Conservation (phyloP, 148 eudicot genomes). For the Rhododendron mucronatum region DNA sequence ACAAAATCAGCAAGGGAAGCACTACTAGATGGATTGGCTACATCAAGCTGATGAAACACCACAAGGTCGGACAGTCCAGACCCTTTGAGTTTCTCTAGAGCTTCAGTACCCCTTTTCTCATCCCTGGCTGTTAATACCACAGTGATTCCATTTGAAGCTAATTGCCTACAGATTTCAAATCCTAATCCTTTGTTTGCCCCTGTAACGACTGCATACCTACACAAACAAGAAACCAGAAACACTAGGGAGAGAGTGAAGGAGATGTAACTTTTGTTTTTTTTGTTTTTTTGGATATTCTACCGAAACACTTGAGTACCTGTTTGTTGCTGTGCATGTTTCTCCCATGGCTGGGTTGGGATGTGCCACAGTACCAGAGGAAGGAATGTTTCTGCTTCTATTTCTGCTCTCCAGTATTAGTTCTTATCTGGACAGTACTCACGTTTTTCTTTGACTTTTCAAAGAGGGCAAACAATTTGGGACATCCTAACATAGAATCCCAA, state of each 20-base stretch:
- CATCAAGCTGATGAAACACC: conserved; percentile 27
- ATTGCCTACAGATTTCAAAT: conserved; percentile 18
- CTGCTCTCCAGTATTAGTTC: neutral
- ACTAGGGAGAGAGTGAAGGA: no score
- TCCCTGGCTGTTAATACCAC: conserved; percentile 27
- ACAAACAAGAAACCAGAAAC: neutral
- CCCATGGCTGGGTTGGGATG: neutral
- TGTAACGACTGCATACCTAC: conserved; percentile 22
- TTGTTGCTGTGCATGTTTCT: neutral
- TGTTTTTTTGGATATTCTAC: no score
- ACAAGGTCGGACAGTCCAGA: conserved; percentile 13
- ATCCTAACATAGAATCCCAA: no score
- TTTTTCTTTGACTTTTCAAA: no score
- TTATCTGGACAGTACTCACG: neutral
- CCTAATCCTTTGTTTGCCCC: conserved; percentile 20
- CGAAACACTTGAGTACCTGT: no score
- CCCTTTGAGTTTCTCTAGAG: conserved; percentile 17
- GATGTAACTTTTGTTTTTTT: no score
- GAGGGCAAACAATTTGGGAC: no score
- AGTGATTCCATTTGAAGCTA: conserved; percentile 17
- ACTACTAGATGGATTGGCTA: conserved; percentile 17
- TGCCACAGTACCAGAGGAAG: neutral
- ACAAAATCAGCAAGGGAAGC: conserved; percentile 21
- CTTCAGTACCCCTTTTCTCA: conserved; percentile 27
- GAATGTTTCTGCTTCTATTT: neutral